phyloP scores from a whole-genome alignment of 2,329 filamentous ascomycete genomes.

The Ceratocystiopsis sp. region DNA sequence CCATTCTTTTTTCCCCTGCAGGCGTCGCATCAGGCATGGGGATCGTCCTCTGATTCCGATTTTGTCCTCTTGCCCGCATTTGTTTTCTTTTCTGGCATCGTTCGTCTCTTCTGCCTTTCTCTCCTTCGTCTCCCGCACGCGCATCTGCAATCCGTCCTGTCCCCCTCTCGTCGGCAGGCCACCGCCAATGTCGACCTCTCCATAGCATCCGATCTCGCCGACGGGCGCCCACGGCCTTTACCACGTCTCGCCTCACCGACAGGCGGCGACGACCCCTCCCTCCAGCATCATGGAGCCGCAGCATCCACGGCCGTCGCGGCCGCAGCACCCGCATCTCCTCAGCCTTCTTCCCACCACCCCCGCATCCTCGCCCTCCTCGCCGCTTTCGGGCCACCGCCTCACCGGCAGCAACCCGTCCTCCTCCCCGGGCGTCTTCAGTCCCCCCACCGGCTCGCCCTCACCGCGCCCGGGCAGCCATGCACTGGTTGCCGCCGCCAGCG shows the following conservation, averaged over 20 bases:
- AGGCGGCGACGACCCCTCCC: not conserved
- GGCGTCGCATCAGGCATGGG: no score
- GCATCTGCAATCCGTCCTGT: no score
- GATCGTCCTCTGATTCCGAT: no score
- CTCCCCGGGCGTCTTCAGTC: conserved; percentile 42
- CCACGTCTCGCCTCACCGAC: not conserved
- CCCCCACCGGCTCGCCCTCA: not conserved
- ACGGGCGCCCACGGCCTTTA: conserved; percentile 1
- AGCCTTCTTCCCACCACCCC: conserved; percentile 15
- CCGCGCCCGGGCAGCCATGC: conserved; percentile 21
- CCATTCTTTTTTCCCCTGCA: no score
- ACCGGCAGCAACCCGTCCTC: conserved; percentile 38
- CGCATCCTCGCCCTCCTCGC: conserved; percentile 14
- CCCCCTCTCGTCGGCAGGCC: no score
- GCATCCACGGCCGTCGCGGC: conserved; percentile 11
- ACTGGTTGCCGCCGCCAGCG: conserved; percentile 17
- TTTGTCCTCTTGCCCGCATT: no score
- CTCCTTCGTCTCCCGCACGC: not conserved
- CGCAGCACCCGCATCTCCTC: conserved; percentile 18
- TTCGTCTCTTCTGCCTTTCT: no score
- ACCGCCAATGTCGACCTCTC: conserved; percentile 4
- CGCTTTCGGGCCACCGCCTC: conserved; percentile 16
- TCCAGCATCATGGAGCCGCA: conserved; percentile 13
- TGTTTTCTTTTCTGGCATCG: no score
- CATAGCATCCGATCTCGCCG: conserved; percentile 3